These are phyloP conservation scores for Meyerozyma athensensis DNA, from an alignment of 1,139 yeast species.

Conservation along the genomic window DNA sequence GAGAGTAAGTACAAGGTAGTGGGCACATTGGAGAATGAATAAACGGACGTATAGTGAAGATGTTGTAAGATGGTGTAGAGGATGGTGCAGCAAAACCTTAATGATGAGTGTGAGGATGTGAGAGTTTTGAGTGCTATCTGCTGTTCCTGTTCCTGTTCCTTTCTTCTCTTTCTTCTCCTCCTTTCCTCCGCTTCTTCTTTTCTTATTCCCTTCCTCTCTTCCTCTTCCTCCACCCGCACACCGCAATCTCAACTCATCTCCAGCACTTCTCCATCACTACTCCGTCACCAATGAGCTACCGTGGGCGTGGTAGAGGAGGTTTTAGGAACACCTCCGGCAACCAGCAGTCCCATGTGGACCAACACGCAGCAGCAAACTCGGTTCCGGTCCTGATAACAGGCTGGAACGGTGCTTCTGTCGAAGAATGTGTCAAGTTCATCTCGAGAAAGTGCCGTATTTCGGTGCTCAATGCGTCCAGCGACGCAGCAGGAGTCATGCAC, in stretches of 20 bases:
- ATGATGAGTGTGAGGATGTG: too few relatives aligned
- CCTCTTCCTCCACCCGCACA: not conserved
- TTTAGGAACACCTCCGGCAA: slow-evolving; percentile 12
- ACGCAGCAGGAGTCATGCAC: slow-evolving; percentile 43
- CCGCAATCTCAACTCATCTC: not conserved
- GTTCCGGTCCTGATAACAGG: slow-evolving; percentile 61
- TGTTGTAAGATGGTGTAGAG: slow-evolving; percentile 4
- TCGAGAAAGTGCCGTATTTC: slow-evolving; percentile 61
- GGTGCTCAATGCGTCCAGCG: slow-evolving; percentile 44
- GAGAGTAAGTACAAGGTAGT: slow-evolving; percentile 70
- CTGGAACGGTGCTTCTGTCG: slow-evolving; percentile 77
- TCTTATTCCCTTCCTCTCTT: not conserved
- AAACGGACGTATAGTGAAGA: not conserved
- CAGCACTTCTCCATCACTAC: too few relatives aligned
- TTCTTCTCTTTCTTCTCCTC: too few relatives aligned
- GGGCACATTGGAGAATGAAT: slow-evolving; percentile 39
- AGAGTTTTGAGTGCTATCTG: not conserved
- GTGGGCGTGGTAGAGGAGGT: slow-evolving; percentile 46
- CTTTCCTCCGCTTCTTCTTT: not conserved
- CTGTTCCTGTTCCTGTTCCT: too few relatives aligned
- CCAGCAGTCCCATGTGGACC: slow-evolving; percentile 21
- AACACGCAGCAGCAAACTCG: slow-evolving; percentile 29
- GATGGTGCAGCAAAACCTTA: not conserved
- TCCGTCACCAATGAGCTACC: slow-evolving; percentile 31
- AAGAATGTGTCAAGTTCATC: slow-evolving; percentile 65